Percentiles rank a stretch among this genome's conserved stretches.
These are phyloP conservation scores for Aeschynomene evenia DNA, from an alignment of 306 rosid genomes.

Conservation along the genomic window DNA sequence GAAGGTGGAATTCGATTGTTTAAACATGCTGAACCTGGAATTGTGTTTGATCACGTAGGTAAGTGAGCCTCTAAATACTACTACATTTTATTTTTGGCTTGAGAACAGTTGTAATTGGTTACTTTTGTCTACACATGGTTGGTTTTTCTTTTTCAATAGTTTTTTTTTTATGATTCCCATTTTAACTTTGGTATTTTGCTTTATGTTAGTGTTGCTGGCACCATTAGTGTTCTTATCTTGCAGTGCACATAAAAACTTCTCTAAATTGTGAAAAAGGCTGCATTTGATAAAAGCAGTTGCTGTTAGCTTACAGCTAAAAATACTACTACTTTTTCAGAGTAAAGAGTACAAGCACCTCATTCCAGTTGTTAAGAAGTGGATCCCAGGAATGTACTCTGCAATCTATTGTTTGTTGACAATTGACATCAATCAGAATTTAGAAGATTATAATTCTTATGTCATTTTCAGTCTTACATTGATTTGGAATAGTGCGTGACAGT, in stretches of 20 bases:
- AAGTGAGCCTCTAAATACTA: slow-evolving; percentile 21
- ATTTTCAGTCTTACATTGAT: not conserved
- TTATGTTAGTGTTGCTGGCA: slow-evolving; percentile 26
- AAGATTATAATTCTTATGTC: slow-evolving; percentile 4
- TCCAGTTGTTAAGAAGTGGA: slow-evolving; percentile 29
- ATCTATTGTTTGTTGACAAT: slow-evolving; percentile 24
- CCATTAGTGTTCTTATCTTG: slow-evolving; percentile 18
- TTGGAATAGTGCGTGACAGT: slow-evolving; percentile 24
- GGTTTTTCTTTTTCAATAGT: slow-evolving; percentile 23
- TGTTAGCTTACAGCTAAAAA: slow-evolving; percentile 10
- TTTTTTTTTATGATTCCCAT: slow-evolving; percentile 19
- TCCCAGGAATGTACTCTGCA: slow-evolving; percentile 25
- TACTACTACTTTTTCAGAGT: slow-evolving; percentile 24
- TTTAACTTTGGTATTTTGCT: slow-evolving; percentile 20
- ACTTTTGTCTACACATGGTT: slow-evolving; percentile 16
- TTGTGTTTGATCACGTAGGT: slow-evolving; percentile 70
- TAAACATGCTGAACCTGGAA: slow-evolving; percentile 70
- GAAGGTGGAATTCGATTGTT: slow-evolving; percentile 76
- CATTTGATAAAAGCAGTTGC: slow-evolving; percentile 26
- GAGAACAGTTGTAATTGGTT: slow-evolving; percentile 8
- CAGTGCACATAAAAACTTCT: slow-evolving; percentile 1
- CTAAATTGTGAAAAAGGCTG: slow-evolving; percentile 29
- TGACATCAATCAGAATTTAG: slow-evolving; percentile 2
- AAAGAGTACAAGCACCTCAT: slow-evolving; percentile 24
- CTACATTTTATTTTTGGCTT: slow-evolving; percentile 21